These are phyloP conservation scores for Parietaria judaica DNA, from an alignment of 306 rosid species.

Conservation along the genomic window DNA sequence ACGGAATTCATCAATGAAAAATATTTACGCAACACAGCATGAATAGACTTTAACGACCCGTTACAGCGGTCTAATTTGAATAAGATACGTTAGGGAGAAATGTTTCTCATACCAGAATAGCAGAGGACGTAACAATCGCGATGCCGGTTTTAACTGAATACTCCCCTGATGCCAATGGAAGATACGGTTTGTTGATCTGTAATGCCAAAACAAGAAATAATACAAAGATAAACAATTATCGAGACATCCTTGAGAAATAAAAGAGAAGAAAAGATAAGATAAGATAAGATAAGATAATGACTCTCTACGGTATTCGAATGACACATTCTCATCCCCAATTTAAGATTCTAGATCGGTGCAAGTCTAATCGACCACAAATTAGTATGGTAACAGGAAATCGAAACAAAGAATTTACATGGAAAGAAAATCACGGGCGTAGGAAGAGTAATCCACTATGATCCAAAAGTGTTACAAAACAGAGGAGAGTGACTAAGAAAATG, in stretches of 20 bases:
- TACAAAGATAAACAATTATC: conserved; percentile 18
- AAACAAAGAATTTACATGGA: too few relatives aligned
- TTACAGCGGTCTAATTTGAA: background rate
- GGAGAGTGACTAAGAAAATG: too few relatives aligned
- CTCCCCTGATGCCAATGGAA: conserved; percentile 97
- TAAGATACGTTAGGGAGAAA: background rate
- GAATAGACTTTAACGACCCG: conserved; percentile 1
- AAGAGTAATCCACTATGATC: too few relatives aligned
- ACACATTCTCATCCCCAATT: too few relatives aligned
- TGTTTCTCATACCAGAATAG: conserved; percentile 51
- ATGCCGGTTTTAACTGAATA: conserved; percentile 72
- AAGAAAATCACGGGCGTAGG: too few relatives aligned
- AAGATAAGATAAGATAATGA: background rate
- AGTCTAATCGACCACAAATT: too few relatives aligned
- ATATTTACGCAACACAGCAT: background rate
- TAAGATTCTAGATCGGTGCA: too few relatives aligned
- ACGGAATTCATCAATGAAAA: background rate
- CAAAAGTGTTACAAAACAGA: too few relatives aligned
- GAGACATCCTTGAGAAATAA: background rate
- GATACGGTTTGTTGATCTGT: conserved; percentile 97
- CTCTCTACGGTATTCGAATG: background rate
- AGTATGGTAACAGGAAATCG: too few relatives aligned
- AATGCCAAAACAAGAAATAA: conserved; percentile 17
- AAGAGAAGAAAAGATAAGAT: background rate
- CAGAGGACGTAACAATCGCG: conserved; percentile 53